Base-by-base conservation (phyloP, 2,329 filamentous ascomycete genomes). In the Diaporthe caulivora region DNA sequence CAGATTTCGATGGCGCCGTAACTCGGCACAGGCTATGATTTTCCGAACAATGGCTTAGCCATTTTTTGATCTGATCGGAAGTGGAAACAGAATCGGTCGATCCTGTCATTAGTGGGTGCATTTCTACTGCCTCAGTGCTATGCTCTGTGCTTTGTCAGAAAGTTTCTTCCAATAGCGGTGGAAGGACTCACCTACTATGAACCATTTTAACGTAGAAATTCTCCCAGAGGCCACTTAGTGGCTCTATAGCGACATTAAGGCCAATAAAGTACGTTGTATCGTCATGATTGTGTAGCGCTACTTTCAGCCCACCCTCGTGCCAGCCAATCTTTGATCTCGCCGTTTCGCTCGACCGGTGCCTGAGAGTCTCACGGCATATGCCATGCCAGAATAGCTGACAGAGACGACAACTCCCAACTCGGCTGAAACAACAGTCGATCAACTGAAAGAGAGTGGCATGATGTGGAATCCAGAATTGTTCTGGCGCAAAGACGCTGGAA, bases 111-210 rank as follows among this genome's bases (percentile, higher is more conserved):
- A 18, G 15, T 17, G 51, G 26, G 9, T 9, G 2, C 5, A 29
- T 13, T 18, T 17, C 24, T 3, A 18, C 24, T 8, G 11, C 26
- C 6, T 29, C 26, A 13, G 1, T 4, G 11, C 24, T 18, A 7
- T 18, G 24, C 26, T 11, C 51, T 54, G 9, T 13, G 24, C 29
- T 21, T 15, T 18, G 26, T 54, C 15, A 54, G 51, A 10, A 54
- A 54, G 1, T 0, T 8, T 18, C 2, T 17, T 21, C 0, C 1
- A 26, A 26, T 54, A 17, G 51, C 15, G 10, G 0, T 8, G 5
- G 18, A 6, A 17, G 6, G 4, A 2, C 2, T 31, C 1, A 31
- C 51, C 11, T 18, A 54, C 51, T 18, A 0, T 17, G 24, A 18
- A 1, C 5, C 15, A 54, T 54, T 0, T 17, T 1, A 29, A 54